Conservation (phyloP, 495 filamentous ascomycete genomes). For the Aspergillus ostianus region DNA sequence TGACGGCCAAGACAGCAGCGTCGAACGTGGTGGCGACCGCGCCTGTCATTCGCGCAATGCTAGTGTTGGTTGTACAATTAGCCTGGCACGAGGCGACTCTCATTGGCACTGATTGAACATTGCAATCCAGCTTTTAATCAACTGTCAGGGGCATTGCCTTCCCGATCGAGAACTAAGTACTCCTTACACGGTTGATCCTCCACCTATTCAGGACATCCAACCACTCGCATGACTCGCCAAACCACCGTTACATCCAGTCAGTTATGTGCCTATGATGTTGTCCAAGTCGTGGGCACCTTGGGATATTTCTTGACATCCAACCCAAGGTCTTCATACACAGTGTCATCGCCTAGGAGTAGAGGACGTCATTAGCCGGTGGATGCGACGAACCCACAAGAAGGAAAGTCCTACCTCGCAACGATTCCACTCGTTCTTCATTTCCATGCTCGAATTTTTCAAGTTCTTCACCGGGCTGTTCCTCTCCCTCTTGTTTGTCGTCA, state of each 20-base stretch:
- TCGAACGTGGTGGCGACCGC: slow-evolving; percentile 4
- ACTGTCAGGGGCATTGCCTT: background rate
- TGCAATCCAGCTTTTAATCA: background rate
- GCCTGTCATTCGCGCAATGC: slow-evolving; percentile 2
- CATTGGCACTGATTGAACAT: background rate
- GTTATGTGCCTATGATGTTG: slow-evolving; percentile 6
- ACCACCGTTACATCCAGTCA: background rate
- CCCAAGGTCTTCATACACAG: slow-evolving; percentile 54
- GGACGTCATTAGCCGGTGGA: slow-evolving; percentile 4
- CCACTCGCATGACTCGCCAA: background rate
- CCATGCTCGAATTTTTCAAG: slow-evolving; percentile 60
- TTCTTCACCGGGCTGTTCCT: slow-evolving; percentile 60
- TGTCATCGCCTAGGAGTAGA: slow-evolving; percentile 40
- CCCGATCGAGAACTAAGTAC: too few species aligned
- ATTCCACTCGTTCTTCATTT: slow-evolving; percentile 58
- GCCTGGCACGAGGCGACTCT: background rate
- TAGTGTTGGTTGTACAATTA: background rate
- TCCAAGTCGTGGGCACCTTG: slow-evolving; percentile 50
- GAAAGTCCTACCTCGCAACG: slow-evolving; percentile 47
- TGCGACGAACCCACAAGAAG: background rate
- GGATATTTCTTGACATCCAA: slow-evolving; percentile 51
- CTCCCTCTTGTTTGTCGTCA: slow-evolving; percentile 53
- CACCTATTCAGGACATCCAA: background rate
- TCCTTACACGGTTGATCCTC: background rate
- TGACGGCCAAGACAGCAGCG: background rate